Conservation (phyloP, 176 grass and related monocot species). For the Avena atlantica region DNA sequence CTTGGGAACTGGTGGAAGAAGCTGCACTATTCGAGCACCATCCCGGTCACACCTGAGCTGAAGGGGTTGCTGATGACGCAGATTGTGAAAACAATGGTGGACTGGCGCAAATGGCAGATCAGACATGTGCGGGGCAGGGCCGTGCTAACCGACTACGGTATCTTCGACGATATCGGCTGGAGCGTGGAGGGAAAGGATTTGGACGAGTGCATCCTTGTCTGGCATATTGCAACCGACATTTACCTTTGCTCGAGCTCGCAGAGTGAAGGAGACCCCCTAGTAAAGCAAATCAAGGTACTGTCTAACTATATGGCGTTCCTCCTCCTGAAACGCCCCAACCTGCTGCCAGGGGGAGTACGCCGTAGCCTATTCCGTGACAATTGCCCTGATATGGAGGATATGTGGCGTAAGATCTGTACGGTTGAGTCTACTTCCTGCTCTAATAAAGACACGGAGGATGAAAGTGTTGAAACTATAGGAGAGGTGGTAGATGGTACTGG, state of each 20-base stretch:
- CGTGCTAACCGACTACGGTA: background rate
- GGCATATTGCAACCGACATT: background rate
- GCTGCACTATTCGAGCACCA: background rate
- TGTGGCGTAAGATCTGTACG: too few species aligned
- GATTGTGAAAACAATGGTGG: too few species aligned
- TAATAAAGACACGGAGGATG: too few species aligned
- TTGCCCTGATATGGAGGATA: too few species aligned
- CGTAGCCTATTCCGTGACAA: too few species aligned
- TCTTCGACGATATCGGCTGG: background rate
- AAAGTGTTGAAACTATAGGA: too few species aligned
- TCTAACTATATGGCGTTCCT: slow-evolving; percentile 29
- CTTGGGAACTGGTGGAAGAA: background rate
- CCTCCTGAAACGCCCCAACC: background rate
- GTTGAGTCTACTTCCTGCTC: too few species aligned
- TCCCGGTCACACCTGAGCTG: background rate
- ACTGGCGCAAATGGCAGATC: background rate
- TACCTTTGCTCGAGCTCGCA: background rate
- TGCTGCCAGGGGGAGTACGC: background rate
- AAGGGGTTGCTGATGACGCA: background rate
- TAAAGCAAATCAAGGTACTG: background rate
- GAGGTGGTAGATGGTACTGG: too few species aligned
- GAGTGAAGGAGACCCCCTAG: too few species aligned
- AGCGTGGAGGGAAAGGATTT: background rate
- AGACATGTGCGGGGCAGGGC: background rate
- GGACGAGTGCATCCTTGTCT: background rate